Evolutionary conservation across 768 basidiomycete genomes (phyloP).

Genomic region (Coprinopsis marcescibilis): DNA sequence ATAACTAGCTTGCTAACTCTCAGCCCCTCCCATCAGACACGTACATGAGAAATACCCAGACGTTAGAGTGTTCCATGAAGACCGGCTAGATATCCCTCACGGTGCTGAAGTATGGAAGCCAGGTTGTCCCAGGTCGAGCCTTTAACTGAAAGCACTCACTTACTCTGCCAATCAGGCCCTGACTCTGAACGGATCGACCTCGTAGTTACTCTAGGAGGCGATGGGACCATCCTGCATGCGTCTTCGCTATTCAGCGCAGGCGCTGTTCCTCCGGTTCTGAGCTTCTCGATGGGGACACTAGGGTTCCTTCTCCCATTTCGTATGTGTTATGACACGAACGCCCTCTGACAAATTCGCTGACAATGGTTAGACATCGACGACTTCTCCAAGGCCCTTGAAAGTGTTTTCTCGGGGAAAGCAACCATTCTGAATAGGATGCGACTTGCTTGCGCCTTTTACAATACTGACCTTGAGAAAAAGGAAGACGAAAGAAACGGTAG

Average conservation of each 20-base stretch:
- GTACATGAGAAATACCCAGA: conserved; percentile 52
- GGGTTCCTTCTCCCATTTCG: conserved; percentile 94
- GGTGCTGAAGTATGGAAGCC: conserved; percentile 63
- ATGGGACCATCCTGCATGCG: conserved; percentile 91
- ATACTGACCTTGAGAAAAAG: conserved; percentile 52
- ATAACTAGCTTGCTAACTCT: conserved; percentile 2
- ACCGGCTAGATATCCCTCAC: conserved; percentile 58
- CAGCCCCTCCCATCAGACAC: conserved; percentile 35
- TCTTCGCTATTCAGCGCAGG: conserved; percentile 86
- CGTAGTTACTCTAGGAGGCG: conserved; percentile 88
- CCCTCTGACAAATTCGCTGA: conserved; percentile 2
- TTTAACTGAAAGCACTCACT: conserved; percentile 2
- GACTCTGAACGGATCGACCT: conserved; percentile 68
- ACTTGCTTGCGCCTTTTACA: conserved; percentile 72
- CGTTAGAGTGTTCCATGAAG: conserved; percentile 62
- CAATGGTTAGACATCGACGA: conserved; percentile 73
- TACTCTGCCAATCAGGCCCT: conserved; percentile 27
- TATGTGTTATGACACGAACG: conserved; percentile 34
- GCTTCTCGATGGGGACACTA: conserved; percentile 89
- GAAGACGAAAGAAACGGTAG: conserved; percentile 51
- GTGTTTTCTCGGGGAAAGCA: conserved; percentile 72
- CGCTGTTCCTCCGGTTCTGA: conserved; percentile 89
- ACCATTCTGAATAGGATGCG: conserved; percentile 89
- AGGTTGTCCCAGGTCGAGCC: conserved; percentile 26
- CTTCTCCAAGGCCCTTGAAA: conserved; percentile 73